Evolutionary conservation across 768 basidiomycete genomes (phyloP).

Genomic region (Steccherinum ochraceum): DNA sequence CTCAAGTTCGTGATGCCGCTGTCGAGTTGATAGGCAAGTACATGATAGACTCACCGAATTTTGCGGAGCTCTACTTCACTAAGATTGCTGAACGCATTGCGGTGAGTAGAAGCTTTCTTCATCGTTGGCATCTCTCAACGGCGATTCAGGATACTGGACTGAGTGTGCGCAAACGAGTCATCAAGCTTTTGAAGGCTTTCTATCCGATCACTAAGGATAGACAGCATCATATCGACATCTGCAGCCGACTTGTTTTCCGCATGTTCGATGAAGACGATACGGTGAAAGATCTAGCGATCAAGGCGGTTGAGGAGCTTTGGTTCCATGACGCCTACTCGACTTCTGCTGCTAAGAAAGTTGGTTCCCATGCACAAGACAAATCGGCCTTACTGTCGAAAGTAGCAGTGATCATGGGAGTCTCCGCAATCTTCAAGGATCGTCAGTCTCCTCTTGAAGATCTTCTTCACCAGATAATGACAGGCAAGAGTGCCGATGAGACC

Average conservation of each 20-base stretch:
- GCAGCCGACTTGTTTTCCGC: constrained; percentile 71
- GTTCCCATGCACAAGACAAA: constrained; percentile 39
- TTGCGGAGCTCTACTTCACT: constrained; percentile 86
- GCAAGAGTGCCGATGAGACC: constrained; percentile 55
- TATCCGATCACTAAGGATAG: constrained; percentile 61
- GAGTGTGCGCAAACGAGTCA: constrained; percentile 89
- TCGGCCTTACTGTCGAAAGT: constrained; percentile 57
- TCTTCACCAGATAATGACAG: constrained; percentile 73
- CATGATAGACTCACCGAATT: constrained; percentile 80
- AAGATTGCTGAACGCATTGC: constrained; percentile 88
- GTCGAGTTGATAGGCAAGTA: constrained; percentile 98
- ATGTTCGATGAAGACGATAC: constrained; percentile 92
- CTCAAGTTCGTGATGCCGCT: constrained; percentile 93
- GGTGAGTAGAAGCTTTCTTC: constrained; percentile 42
- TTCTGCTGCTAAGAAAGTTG: background rate
- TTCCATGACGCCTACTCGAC: constrained; percentile 43
- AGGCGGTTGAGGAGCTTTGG: constrained; percentile 89
- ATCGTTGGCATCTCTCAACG: background rate
- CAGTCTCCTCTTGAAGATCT: constrained; percentile 82
- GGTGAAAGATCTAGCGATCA: constrained; percentile 89
- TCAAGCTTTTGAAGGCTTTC: constrained; percentile 86
- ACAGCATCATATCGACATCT: constrained; percentile 67
- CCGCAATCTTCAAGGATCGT: constrained; percentile 75
- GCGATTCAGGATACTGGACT: constrained; percentile 83
- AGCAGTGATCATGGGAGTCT: constrained; percentile 78